Conservation (phyloP, 2,329 filamentous ascomycete species). For the Elsinoe necatrix region DNA sequence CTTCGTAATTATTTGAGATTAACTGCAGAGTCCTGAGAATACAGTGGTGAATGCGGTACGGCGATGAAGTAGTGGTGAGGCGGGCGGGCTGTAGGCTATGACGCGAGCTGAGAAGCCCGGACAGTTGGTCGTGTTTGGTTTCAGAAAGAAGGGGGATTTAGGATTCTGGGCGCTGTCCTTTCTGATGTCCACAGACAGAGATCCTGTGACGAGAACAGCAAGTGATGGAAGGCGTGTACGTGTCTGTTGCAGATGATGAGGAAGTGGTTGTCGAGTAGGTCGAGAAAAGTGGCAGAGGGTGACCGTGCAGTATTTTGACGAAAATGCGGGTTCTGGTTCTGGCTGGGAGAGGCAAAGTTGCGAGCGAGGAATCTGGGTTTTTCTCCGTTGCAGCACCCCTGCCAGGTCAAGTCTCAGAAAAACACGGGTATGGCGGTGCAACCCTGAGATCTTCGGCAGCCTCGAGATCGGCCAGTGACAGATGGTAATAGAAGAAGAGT, state of each 20-base stretch:
- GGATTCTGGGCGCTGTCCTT: conserved; percentile 8
- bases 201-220: not conserved
- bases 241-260: not conserved
- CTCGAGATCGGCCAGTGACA: not conserved
- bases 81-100: conserved; percentile 10
- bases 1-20: not conserved
- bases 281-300: not conserved
- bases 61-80: not conserved
- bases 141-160: conserved; percentile 3
- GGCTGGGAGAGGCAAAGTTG: not conserved
- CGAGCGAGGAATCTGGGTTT: not conserved
- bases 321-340: not conserved
- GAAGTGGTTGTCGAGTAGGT: not conserved
- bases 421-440: conserved; percentile 1
- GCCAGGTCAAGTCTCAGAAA: not conserved
- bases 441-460: conserved; percentile 1
- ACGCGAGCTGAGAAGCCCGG: conserved; percentile 9
- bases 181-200: not conserved
- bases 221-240: not conserved
- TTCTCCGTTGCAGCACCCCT: not conserved
- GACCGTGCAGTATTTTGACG: conserved; percentile 13
- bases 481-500: not conserved
- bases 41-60: not conserved
- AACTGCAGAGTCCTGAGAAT: not conserved
- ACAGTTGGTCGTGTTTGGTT: conserved; percentile 8